Evolutionary conservation across 1,284 basidiomycete genomes (phyloP), one percentile per base, ranked within the genome.

Genomic region (Termitomyces sp.): DNA sequence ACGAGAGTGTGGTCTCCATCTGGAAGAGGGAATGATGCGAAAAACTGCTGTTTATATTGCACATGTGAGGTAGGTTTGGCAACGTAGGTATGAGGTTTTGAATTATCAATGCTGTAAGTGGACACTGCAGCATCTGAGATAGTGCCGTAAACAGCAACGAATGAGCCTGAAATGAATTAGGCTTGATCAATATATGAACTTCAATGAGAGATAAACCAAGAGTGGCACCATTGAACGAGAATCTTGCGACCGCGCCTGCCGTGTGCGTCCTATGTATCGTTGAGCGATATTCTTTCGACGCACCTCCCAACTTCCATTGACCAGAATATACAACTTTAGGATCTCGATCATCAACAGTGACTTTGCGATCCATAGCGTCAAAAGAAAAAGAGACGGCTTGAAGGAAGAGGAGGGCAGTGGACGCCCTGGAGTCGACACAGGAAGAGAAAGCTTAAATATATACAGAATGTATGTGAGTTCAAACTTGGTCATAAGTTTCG

Each of bases 171-270:
- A 36, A 26, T 17, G n/a, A 13, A n/a, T 13, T n/a, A 44, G 28
- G 1, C n/a, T 47, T 9, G 13, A 34, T 47, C 9, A 34, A n/a
- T 15, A 21, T 21, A 47, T 47, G 31, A 36, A 34, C 1, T 4
- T 26, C 8, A 26, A 3, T 3, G 5, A 26, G 9, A 13, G 5
- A 10, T 13, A 8, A 38, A 26, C 15, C n/a, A 26, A 10, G 15
- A n/a, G 9, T 4, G 21, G 21, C 21, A 56, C 55, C 55, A 28
- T 9, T 53, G 28, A 56, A 56, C 4, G 36, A 53, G 41, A 56
- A 47, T 26, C 28, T 53, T 3, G 40, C 45, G 5, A 24, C 39
- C 12, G 55, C 38, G 4, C 51, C 51, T 13, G 39, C 40, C 28
- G 9, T 19, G 5, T 19, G 31, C 2, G 50, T 36, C 17, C 31